Evolutionary conservation across 2,329 filamentous ascomycete genomes (phyloP).

Genomic region (Leptographium flavum): DNA sequence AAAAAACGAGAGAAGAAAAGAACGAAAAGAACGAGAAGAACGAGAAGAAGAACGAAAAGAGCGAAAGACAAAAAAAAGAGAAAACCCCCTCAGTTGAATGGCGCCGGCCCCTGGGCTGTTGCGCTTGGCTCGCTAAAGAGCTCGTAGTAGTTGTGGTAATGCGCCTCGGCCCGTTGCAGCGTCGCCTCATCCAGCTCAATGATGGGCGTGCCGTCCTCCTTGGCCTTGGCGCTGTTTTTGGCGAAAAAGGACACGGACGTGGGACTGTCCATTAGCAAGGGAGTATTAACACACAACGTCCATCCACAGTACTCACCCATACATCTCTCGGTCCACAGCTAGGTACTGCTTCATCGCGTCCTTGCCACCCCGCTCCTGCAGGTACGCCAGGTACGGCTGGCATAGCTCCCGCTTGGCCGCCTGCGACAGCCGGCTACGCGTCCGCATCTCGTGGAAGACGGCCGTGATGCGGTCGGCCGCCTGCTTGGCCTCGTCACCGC

Average conservation of each 20-base stretch:
- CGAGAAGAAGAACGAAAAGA: too few species aligned
- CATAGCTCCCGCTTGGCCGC: conserved; percentile 60
- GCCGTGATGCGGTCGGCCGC: conserved; percentile 65
- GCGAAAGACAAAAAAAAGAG: too few species aligned
- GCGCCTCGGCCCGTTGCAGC: conserved; percentile 34
- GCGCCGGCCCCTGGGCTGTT: conserved; percentile 32
- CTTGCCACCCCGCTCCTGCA: conserved; percentile 70
- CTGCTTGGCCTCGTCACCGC: conserved; percentile 45
- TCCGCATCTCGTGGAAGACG: conserved; percentile 61
- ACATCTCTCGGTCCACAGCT: conserved; percentile 69
- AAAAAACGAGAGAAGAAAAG: not conserved
- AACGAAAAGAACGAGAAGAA: not conserved
- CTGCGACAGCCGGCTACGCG: conserved; percentile 55
- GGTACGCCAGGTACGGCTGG: conserved; percentile 65
- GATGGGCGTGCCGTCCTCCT: conserved; percentile 29
- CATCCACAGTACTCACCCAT: conserved; percentile 46
- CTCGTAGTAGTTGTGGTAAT: conserved; percentile 38
- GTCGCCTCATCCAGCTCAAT: conserved; percentile 37
- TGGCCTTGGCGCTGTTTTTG: conserved; percentile 22
- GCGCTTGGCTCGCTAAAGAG: conserved; percentile 31
- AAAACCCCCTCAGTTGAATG: conserved; percentile 26
- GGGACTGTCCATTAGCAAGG: not conserved
- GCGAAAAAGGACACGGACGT: conserved; percentile 22
- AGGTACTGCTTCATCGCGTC: conserved; percentile 79
- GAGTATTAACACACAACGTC: not conserved